These are phyloP conservation scores for Pyricularia grisea DNA, from an alignment of 2,329 filamentous ascomycete genomes.

Conservation along the genomic window DNA sequence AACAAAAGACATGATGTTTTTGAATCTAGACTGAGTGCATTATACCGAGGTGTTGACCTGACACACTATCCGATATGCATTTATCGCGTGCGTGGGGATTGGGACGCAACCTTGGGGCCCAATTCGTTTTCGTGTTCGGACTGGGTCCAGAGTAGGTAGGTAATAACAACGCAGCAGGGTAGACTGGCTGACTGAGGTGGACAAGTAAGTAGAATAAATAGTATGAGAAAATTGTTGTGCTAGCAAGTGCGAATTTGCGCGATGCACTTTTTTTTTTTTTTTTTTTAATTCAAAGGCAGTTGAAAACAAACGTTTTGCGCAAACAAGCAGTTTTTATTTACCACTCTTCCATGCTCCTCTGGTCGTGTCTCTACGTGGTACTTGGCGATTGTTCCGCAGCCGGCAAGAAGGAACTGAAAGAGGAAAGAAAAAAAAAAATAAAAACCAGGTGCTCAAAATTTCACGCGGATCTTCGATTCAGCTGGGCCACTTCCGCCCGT, in stretches of 20 bases:
- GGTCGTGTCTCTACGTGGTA: background rate
- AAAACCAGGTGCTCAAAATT: background rate
- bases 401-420: background rate
- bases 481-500: background rate
- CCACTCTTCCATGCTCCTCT: background rate
- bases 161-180: background rate
- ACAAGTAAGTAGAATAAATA: background rate
- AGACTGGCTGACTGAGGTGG: background rate
- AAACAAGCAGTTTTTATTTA: background rate
- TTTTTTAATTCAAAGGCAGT: background rate
- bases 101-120: background rate
- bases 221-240: background rate
- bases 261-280: no score
- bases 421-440: background rate
- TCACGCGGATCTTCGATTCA: background rate
- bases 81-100: background rate
- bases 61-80: background rate
- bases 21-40: background rate
- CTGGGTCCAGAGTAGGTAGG: conserved; percentile 3
- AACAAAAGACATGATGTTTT: conserved; percentile 32
- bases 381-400: background rate
- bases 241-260: background rate
- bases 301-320: background rate
- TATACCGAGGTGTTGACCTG: background rate
- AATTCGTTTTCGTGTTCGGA: conserved; percentile 3